A percentile compares a stretch with the other conserved stretches of the same genome.
These are phyloP conservation scores for Tillandsia leiboldiana DNA, from an alignment of 176 grass and related monocot species.

Conservation along the genomic window DNA sequence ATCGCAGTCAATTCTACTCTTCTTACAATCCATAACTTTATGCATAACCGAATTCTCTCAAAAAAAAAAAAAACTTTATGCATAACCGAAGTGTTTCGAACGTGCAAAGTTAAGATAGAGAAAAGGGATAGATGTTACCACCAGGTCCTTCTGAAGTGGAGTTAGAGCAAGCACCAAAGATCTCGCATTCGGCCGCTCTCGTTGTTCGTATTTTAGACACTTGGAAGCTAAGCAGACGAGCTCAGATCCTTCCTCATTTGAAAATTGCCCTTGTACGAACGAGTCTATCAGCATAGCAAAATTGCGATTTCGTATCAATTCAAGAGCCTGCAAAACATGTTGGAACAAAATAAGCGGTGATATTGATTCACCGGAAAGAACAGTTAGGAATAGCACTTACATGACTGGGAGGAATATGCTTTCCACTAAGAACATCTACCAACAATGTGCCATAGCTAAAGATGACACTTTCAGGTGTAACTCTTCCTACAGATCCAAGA, in stretches of 20 bases:
- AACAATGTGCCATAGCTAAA: conserved; percentile 96
- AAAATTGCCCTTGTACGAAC: conserved; percentile 95
- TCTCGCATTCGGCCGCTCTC: conserved; percentile 85
- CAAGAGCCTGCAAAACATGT: conserved; percentile 59
- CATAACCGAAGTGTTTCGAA: not conserved
- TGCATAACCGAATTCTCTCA: no score
- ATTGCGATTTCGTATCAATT: conserved; percentile 90
- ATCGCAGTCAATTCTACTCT: no score
- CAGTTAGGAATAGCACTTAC: conserved; percentile 29
- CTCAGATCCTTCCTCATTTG: conserved; percentile 91
- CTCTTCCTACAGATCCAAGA: conserved; percentile 56
- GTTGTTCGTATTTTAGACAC: conserved; percentile 87
- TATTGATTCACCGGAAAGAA: no score
- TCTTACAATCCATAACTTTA: no score
- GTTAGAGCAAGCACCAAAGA: conserved; percentile 70
- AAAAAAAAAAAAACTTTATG: no score
- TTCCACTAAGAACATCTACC: conserved; percentile 93
- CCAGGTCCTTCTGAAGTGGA: conserved; percentile 78
- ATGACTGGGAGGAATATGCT: conserved; percentile 98
- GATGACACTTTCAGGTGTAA: conserved; percentile 95
- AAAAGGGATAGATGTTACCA: conserved; percentile 41
- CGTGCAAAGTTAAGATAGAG: not conserved
- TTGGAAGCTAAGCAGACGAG: conserved; percentile 92
- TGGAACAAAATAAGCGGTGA: not conserved
- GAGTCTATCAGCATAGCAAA: conserved; percentile 97